Evolutionary conservation across 2,329 filamentous ascomycete species (phyloP), one percentile per base, ranked within the genome.

Genomic region (Penicillium verrucosum): DNA sequence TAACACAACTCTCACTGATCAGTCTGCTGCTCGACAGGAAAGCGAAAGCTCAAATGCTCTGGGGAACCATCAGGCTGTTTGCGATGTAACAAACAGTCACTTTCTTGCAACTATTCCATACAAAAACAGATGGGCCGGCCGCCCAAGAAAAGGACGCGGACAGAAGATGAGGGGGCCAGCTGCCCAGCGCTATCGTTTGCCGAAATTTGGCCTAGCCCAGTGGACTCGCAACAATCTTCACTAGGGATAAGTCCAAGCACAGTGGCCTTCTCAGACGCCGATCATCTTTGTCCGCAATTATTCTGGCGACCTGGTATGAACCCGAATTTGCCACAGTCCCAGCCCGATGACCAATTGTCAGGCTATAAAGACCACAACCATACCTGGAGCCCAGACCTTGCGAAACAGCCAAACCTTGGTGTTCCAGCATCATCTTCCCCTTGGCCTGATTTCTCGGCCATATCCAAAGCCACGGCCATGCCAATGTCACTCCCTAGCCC

Each of bases 101-200:
- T 80, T 25, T 47, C 53, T 48, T 80, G 77, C 59, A 73, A 77
- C 54, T 80, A 79, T 62, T 80, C 77, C 5, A 62, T 73, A 53
- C 77, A 79, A 62, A 80, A 79, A 61, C 76, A 74, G 59, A 80
- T 80, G 77, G 77, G 77, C 27, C 70, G 77, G 16, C 77, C 77
- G 1, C 75, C 74, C 21, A 79, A 77, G 68, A 76, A 73, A 58
- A 71, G 70, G 48, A 64, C 66, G 38, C 66, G 69, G 38, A 65
- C 70, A 37, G 68, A 73, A 10, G 65, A 73, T 8, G 59, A 65
- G 36, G 60, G 61, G 36, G 37, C 51, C 18, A 57, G 63, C 14
- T 43, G 58, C 27, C 58, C 61, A 42, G 53, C 49, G 25, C 48
- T 63, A 11, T 37, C 61, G 16, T 43, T 44, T 16, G 60, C 57